Evolutionary conservation across 192 early-diverging fungal species (phyloP).

Genomic region (Spizellomyces sp.): DNA sequence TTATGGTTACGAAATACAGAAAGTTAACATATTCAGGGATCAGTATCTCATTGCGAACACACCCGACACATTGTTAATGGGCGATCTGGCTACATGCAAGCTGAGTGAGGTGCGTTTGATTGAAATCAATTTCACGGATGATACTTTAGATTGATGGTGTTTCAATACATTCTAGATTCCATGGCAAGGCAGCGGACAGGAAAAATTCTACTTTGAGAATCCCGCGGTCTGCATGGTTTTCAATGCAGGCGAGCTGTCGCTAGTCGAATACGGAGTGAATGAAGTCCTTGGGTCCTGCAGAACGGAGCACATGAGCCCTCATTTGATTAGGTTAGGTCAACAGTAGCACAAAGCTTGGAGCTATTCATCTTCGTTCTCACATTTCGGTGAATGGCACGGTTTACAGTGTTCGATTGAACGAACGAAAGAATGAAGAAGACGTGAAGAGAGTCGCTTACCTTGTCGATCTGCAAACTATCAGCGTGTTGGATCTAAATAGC

Average conservation of each 20-base stretch:
- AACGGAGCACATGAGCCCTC: constrained; percentile 68
- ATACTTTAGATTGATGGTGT: no score
- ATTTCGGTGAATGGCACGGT: no score
- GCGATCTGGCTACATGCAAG: constrained; percentile 64
- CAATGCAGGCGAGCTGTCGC: constrained; percentile 64
- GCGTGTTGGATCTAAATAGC: constrained; percentile 57
- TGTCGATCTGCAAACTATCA: constrained; percentile 62
- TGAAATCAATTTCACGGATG: background rate
- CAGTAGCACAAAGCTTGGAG: no score
- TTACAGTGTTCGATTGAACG: constrained; percentile 61
- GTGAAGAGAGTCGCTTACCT: constrained; percentile 63
- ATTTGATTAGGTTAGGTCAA: constrained; percentile 50
- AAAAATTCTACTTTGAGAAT: constrained; percentile 68
- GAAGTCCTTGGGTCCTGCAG: constrained; percentile 63
- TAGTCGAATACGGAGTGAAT: constrained; percentile 70
- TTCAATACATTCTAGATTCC: constrained; percentile 41
- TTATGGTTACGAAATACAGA: constrained; percentile 68
- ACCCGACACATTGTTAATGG: constrained; percentile 63
- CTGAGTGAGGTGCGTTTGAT: constrained; percentile 51
- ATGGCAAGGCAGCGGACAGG: constrained; percentile 57
- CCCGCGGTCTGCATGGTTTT: constrained; percentile 67
- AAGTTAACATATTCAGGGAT: constrained; percentile 72
- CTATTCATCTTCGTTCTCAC: no score
- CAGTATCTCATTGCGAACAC: constrained; percentile 68
- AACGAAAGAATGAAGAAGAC: constrained; percentile 56